phyloP scores from a whole-genome alignment of 2,329 filamentous ascomycete genomes.

The Periconia macrospinosa region DNA sequence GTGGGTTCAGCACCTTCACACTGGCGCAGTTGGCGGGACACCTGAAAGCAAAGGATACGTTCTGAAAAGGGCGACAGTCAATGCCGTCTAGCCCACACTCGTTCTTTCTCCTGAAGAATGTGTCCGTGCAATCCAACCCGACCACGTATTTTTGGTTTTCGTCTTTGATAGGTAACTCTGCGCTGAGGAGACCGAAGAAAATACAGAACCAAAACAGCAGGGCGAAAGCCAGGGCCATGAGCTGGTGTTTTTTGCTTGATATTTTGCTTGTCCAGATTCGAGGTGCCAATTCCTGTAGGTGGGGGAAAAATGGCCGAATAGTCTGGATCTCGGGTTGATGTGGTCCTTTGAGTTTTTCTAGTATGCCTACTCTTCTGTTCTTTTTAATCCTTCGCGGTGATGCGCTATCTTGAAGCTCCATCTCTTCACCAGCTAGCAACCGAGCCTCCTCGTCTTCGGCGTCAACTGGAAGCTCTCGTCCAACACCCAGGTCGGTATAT shows the following conservation, averaged over 20 bases:
- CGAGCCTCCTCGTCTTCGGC: conserved; percentile 31
- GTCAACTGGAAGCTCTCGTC: neutral
- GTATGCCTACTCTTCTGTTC: conserved; percentile 5
- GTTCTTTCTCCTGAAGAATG: conserved; percentile 72
- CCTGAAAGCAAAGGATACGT: conserved; percentile 69
- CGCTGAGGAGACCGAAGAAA: conserved; percentile 67
- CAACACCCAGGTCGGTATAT: neutral
- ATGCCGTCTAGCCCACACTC: conserved; percentile 73
- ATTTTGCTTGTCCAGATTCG: conserved; percentile 61
- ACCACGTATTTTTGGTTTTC: conserved; percentile 67
- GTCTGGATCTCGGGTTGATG: conserved; percentile 46
- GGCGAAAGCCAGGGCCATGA: conserved; percentile 58
- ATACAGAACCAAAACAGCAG: conserved; percentile 67
- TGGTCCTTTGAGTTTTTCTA: conserved; percentile 46
- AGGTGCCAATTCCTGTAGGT: conserved; percentile 66
- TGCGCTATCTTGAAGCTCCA: conserved; percentile 26
- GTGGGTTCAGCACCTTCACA: conserved; percentile 67
- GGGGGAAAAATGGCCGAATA: conserved; percentile 60
- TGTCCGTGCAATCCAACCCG: conserved; percentile 67
- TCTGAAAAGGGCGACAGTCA: conserved; percentile 73
- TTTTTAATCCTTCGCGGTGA: conserved; percentile 1
- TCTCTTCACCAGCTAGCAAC: conserved; percentile 26
- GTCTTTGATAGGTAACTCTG: conserved; percentile 59
- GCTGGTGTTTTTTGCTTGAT: conserved; percentile 58
- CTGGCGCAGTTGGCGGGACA: conserved; percentile 72